phyloP scores from a whole-genome alignment of 2,329 filamentous ascomycete genomes.

The Aspergillus luchuensis region DNA sequence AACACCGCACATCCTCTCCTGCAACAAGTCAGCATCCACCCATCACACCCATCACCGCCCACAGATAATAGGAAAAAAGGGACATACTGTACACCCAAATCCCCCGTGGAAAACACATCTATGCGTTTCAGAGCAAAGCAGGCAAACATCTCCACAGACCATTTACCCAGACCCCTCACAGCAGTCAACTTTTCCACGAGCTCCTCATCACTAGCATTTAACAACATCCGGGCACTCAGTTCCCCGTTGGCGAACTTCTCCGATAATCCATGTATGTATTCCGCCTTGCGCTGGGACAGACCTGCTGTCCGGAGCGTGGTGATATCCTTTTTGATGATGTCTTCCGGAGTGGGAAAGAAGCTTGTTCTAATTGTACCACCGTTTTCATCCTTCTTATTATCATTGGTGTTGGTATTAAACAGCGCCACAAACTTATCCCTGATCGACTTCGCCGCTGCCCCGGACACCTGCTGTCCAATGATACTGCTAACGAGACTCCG shows the following conservation, averaged over 20 bases:
- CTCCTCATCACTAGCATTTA: slow-evolving; percentile 80
- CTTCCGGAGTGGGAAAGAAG: slow-evolving; percentile 72
- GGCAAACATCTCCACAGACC: slow-evolving; percentile 98
- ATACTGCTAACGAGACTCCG: slow-evolving; percentile 80
- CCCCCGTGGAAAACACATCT: slow-evolving; percentile 90
- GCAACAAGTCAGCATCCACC: slow-evolving; percentile 18
- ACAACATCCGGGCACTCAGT: slow-evolving; percentile 73
- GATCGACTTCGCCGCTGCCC: slow-evolving; percentile 86
- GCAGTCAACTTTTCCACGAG: slow-evolving; percentile 79
- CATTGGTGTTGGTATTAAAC: slow-evolving; percentile 54
- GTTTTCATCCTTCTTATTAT: slow-evolving; percentile 20
- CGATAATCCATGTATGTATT: slow-evolving; percentile 86
- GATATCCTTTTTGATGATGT: slow-evolving; percentile 67
- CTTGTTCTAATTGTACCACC: slow-evolving; percentile 3
- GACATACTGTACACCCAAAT: slow-evolving; percentile 81
- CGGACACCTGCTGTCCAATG: slow-evolving; percentile 94
- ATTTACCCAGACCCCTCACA: slow-evolving; percentile 81
- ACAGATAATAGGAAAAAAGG: background rate
- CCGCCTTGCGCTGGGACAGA: slow-evolving; percentile 90
- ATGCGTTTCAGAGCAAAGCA: slow-evolving; percentile 91
- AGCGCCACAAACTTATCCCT: slow-evolving; percentile 79
- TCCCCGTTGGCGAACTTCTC: slow-evolving; percentile 76
- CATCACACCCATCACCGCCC: background rate
- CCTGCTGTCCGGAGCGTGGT: slow-evolving; percentile 77
- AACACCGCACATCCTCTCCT: slow-evolving; percentile 86